Evolutionary conservation across 768 basidiomycete species (phyloP).

Genomic region (Suillus subaureus): DNA sequence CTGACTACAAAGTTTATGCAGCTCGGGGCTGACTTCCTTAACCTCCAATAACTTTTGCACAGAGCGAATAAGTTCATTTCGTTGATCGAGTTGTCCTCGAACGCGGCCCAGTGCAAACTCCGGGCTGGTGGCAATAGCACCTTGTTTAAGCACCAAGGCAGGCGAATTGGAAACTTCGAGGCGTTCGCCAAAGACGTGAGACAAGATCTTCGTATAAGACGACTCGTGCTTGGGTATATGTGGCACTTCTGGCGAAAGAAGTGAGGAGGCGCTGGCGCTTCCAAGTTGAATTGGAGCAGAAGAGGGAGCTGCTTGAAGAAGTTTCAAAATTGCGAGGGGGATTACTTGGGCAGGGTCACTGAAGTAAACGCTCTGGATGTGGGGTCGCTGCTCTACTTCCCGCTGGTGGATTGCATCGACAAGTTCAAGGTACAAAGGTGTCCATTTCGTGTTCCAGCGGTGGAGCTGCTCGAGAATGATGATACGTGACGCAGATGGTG

Average conservation of each 20-base stretch:
- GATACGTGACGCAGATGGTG: conserved; percentile 63
- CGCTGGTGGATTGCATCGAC: conserved; percentile 70
- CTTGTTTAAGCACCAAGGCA: conserved; percentile 65
- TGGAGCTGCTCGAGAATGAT: conserved; percentile 83
- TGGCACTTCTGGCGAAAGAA: conserved; percentile 37
- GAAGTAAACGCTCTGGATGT: conserved; percentile 64
- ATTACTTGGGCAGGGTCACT: conserved; percentile 47
- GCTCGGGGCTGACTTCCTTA: conserved; percentile 46
- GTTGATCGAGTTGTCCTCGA: conserved; percentile 76
- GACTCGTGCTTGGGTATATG: conserved; percentile 89
- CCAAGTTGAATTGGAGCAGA: conserved; percentile 54
- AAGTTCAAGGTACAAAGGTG: conserved; percentile 83
- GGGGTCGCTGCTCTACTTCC: conserved; percentile 48
- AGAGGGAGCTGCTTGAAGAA: conserved; percentile 47
- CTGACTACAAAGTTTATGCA: conserved; percentile 73
- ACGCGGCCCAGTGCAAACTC: conserved; percentile 94
- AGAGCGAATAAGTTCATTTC: conserved; percentile 63
- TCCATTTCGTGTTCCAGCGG: conserved; percentile 82
- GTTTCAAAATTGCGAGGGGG: conserved; percentile 48
- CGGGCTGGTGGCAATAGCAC: conserved; percentile 82
- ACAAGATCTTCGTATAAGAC: conserved; percentile 88
- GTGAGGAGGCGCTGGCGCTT: conserved; percentile 25
- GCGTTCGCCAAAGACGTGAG: conserved; percentile 75
- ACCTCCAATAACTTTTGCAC: conserved; percentile 68
- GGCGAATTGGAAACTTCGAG: conserved; percentile 89